Evolutionary conservation across 2,329 filamentous ascomycete genomes (phyloP).

Genomic region (Endothia cerciana): DNA sequence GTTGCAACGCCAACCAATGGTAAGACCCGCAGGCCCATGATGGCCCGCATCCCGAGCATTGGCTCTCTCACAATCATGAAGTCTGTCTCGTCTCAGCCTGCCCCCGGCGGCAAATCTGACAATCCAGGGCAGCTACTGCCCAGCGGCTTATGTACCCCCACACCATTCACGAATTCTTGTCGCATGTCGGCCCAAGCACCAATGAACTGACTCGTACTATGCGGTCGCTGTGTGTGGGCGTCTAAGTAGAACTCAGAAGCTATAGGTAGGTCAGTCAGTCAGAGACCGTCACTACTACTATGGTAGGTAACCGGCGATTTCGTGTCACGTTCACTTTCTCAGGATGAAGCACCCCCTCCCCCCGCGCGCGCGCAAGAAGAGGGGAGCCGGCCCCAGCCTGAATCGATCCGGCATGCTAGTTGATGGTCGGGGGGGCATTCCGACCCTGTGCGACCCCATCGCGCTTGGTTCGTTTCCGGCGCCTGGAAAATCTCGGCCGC

Average conservation of each 20-base stretch:
- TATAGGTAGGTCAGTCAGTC: not conserved
- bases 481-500: conserved; percentile 28
- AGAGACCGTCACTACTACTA: not conserved
- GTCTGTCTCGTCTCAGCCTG: conserved; percentile 23
- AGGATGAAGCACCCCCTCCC: no score
- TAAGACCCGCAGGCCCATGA: not conserved
- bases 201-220: conserved; percentile 3
- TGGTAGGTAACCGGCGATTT: not conserved
- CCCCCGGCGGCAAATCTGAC: conserved; percentile 2
- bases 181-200: not conserved
- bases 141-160: not conserved
- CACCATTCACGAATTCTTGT: not conserved
- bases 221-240: not conserved
- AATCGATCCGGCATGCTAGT: conserved; percentile 18
- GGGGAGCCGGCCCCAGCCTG: conserved; percentile 17
- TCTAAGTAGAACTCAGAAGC: not conserved
- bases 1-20: conserved; percentile 9
- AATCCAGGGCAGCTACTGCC: conserved; percentile 1
- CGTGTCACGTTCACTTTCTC: not conserved
- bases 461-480: conserved; percentile 22
- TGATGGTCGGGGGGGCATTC: conserved; percentile 13
- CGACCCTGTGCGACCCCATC: conserved; percentile 20
- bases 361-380: not conserved
- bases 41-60: not conserved
- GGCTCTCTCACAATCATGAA: not conserved